These are phyloP conservation scores for Fusarium anguioides DNA, from an alignment of 2,329 filamentous ascomycete species.

Conservation along the genomic window DNA sequence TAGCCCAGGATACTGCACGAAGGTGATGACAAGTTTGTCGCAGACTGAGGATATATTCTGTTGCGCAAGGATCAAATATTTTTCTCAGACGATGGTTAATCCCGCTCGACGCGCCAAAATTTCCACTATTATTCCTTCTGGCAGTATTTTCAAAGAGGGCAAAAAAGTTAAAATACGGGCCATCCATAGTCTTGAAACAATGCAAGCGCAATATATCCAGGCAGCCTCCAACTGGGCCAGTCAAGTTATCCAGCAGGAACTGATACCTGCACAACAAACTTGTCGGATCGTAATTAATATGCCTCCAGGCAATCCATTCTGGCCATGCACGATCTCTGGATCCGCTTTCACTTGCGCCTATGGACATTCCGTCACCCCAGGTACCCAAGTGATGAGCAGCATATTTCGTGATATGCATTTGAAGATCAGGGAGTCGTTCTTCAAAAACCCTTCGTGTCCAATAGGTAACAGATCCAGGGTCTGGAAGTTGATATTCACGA, in stretches of 20 bases:
- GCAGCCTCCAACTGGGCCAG: slow-evolving; percentile 6
- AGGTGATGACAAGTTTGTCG: slow-evolving; percentile 8
- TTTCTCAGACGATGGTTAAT: background rate
- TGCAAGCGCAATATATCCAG: slow-evolving; percentile 28
- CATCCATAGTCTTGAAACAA: slow-evolving; percentile 21
- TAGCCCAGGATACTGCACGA: background rate
- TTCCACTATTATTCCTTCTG: background rate
- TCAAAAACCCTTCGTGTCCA: too few species aligned
- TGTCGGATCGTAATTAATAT: slow-evolving; percentile 6
- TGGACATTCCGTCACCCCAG: too few species aligned
- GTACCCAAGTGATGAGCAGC: too few species aligned
- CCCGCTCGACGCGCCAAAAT: background rate
- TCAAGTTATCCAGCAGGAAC: slow-evolving; percentile 12
- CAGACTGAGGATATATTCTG: rapidly evolving
- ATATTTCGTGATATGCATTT: too few species aligned
- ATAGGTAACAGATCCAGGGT: too few species aligned
- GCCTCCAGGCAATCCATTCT: background rate
- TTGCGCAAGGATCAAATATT: slow-evolving; percentile 2
- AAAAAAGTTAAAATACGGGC: background rate
- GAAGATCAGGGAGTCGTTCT: too few species aligned
- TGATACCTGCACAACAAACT: background rate
- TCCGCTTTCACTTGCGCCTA: too few species aligned
- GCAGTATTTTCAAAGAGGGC: background rate
- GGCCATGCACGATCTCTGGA: too few species aligned
- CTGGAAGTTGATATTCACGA: background rate